phyloP scores from a whole-genome alignment of 139 green algal species.

The Auxenochlorella pyrenoidosa region DNA sequence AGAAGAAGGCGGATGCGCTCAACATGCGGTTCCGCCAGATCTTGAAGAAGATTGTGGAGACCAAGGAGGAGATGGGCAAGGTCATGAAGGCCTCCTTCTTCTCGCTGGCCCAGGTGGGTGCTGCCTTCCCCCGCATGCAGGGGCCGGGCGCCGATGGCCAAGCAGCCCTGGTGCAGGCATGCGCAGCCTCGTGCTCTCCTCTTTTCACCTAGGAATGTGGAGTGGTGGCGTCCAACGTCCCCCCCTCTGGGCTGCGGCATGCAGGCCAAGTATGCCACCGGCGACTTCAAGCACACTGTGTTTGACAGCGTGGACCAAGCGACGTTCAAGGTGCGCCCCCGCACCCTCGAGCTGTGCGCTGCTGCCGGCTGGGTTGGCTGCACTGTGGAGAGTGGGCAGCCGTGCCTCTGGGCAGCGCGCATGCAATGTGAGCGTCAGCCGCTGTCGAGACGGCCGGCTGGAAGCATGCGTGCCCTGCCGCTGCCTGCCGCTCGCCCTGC shows the following conservation, averaged over 20 bases:
- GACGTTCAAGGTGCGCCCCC: too few species aligned
- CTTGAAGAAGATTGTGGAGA: conserved; percentile 92
- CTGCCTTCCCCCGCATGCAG: not conserved
- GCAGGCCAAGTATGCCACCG: conserved; percentile 93
- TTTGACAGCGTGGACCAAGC: conserved; percentile 87
- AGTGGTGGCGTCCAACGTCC: not conserved
- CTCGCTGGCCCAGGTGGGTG: conserved; percentile 74
- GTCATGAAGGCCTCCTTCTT: conserved; percentile 95
- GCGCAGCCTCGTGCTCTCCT: too few species aligned
- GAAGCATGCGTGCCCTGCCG: too few species aligned
- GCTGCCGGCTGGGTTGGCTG: not conserved
- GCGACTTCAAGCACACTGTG: conserved; percentile 97
- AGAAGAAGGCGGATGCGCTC: conserved; percentile 99
- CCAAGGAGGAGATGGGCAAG: conserved; percentile 93
- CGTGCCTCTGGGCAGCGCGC: too few species aligned
- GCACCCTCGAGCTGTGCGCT: too few species aligned
- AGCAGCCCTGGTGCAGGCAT: not conserved
- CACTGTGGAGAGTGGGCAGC: not conserved
- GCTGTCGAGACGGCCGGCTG: too few species aligned
- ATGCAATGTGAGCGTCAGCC: too few species aligned
- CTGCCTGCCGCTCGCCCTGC: too few species aligned
- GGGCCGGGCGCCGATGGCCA: not conserved
- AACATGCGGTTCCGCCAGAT: conserved; percentile 89
- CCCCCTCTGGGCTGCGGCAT: not conserved
- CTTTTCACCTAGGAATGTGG: too few species aligned